phyloP scores from a whole-genome alignment of 2,329 filamentous ascomycete species.

The Beauveria australis region DNA sequence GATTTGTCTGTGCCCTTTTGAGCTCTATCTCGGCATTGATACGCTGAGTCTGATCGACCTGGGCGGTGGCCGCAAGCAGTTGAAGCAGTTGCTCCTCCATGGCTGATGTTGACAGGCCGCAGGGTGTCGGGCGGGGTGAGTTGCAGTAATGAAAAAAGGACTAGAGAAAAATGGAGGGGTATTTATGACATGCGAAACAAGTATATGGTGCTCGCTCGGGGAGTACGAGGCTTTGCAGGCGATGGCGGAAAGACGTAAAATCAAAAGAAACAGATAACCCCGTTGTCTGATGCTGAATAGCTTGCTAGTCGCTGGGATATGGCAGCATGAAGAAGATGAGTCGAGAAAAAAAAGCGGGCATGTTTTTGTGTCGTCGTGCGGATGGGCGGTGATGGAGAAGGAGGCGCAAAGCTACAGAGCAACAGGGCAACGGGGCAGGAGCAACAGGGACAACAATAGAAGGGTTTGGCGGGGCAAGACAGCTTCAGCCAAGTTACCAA shows the following conservation, averaged over 20 bases:
- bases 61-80: slow-evolving; percentile 81
- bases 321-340: neutral
- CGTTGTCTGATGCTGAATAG: neutral
- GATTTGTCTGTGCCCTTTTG: slow-evolving; percentile 58
- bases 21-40: slow-evolving; percentile 83
- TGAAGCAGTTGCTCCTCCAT: slow-evolving; percentile 93
- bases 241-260: neutral
- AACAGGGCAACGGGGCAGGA: neutral
- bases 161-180: slow-evolving; percentile 4
- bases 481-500: neutral
- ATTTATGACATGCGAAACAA: slow-evolving; percentile 3
- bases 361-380: slow-evolving; percentile 5
- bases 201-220: neutral
- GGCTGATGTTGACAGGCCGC: slow-evolving; percentile 15
- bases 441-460: neutral
- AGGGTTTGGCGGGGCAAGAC: neutral
- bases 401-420: neutral
- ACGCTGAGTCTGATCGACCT: slow-evolving; percentile 64
- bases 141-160: neutral
- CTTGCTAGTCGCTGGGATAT: neutral
- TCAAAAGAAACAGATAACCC: neutral
- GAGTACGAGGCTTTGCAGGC: neutral
- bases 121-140: neutral
- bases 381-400: slow-evolving; percentile 9
- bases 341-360: slow-evolving; percentile 6